Percentiles rank a stretch among this genome's conserved stretches.
phyloP scores from a whole-genome alignment of 164 flowering plant species.

The Piper betle region DNA sequence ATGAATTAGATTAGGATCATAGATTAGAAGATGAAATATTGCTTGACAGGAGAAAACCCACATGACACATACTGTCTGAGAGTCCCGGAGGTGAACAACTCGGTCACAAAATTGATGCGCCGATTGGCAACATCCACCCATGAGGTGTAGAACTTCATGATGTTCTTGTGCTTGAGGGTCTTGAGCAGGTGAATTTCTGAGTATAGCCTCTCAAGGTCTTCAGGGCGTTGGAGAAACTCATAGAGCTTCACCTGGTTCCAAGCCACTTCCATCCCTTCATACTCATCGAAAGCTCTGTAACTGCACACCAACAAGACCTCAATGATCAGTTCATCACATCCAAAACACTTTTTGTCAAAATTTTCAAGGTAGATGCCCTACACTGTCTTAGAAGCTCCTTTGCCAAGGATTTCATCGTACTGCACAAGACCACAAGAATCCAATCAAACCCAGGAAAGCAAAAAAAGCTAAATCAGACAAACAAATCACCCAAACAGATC shows the following conservation, averaged over 20 bases:
- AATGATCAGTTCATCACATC: not conserved
- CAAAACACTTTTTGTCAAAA: not conserved
- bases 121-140: slow-evolving; percentile 86
- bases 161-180: slow-evolving; percentile 78
- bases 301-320: slow-evolving; percentile 24
- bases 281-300: slow-evolving; percentile 88
- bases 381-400: slow-evolving; percentile 97
- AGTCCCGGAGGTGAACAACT: slow-evolving; percentile 96
- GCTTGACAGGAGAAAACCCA: slow-evolving; percentile 4
- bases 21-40: not conserved
- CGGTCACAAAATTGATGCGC: slow-evolving; percentile 90
- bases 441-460: slow-evolving; percentile 2
- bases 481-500: not conserved
- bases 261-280: slow-evolving; percentile 94
- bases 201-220: slow-evolving; percentile 82
- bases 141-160: slow-evolving; percentile 92
- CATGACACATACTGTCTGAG: slow-evolving; percentile 63
- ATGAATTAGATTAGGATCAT: not conserved
- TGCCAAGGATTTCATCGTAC: slow-evolving; percentile 87
- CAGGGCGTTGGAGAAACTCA: slow-evolving; percentile 69
- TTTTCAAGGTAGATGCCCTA: slow-evolving; percentile 20
- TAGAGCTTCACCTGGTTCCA: slow-evolving; percentile 95
- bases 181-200: slow-evolving; percentile 90
- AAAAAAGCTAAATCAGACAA: not conserved
- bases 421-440: slow-evolving; percentile 22